Evolutionary conservation across 129 eudicot species (phyloP).

Genomic region (Helianthus tuberosus): DNA sequence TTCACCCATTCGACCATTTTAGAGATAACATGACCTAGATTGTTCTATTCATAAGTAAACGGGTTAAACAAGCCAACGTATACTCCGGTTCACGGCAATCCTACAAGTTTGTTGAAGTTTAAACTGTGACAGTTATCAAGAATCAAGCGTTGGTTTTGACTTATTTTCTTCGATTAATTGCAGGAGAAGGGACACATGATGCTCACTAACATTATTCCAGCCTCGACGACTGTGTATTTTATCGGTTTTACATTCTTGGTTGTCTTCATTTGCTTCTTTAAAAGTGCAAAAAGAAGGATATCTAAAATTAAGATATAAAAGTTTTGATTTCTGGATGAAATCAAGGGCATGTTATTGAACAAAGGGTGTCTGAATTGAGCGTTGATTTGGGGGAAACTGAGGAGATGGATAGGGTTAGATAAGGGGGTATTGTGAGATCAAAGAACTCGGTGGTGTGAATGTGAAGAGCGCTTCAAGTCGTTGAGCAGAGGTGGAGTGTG

Average conservation of each 20-base stretch:
- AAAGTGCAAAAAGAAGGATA: conserved; percentile 69
- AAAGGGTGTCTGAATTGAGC: conserved; percentile 19
- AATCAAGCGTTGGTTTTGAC: conserved; percentile 23
- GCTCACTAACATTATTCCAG: conserved; percentile 32
- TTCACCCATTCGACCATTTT: too few species aligned
- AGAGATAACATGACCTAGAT: too few species aligned
- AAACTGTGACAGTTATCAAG: background rate
- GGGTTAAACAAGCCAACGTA: too few species aligned
- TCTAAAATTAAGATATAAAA: conserved; percentile 65
- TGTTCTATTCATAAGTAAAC: too few species aligned
- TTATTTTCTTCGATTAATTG: conserved; percentile 16
- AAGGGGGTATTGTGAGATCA: conserved; percentile 2
- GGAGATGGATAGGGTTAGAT: conserved; percentile 14
- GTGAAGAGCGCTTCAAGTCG: conserved; percentile 34
- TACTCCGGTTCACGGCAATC: too few species aligned
- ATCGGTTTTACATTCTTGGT: conserved; percentile 31
- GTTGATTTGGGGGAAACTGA: conserved; percentile 31
- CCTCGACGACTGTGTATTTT: conserved; percentile 43
- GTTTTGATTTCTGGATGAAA: conserved; percentile 24
- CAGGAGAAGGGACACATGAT: conserved; percentile 49
- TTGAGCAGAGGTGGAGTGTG: conserved; percentile 37
- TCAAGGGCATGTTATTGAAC: conserved; percentile 28
- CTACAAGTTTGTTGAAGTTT: too few species aligned
- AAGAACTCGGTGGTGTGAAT: conserved; percentile 19
- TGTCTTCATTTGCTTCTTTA: conserved; percentile 44